Base-by-base conservation (phyloP, 129 eudicot genomes). In the Gnaphalium uliginosum region DNA sequence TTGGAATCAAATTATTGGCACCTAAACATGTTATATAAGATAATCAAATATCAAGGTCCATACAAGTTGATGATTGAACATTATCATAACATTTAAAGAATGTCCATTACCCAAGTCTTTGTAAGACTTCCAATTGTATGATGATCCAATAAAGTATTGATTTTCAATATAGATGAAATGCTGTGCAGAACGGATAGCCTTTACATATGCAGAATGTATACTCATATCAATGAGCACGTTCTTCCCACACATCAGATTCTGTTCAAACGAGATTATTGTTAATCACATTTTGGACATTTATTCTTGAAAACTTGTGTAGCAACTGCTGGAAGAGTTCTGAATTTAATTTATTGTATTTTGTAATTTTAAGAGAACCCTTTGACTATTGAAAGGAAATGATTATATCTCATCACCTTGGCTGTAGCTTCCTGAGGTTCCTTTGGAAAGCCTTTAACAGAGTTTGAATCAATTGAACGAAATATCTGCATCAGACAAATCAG, bases 201-300 rank as follows among this genome's bases (percentile, higher is more conserved):
- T 89, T 70, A 92, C 84, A 39, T 92, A 92, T 66, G 97, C 97
- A 14, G 92, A 79, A 81, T 92, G 97, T 85, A 92, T 92, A 87
- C 97, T 92, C 97, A 92, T 89, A 67, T 92, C 97, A 35, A 92
- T 89, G 18, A 92, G 88, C 59, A 89, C 86, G 51, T 92, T 92
- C 85, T 92, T 92, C 58, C 97, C 97, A 46, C 97, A 92, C 10
- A 85, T 84, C 88, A 92, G 68, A 86, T 92, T 92, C 97, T 92
- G 90, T 72, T 70, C 7, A 69, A 82, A 76, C 61, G 79, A 81
- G 11, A 71, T 53, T n/a, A 57, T 60, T 60, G 53, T 13, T 46
- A 46, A 46, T 46, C 53, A 46, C 53, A 56, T 21, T 23, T 57
- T 22, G 56, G 56, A 58, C 37, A 8, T 30, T 22, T 21, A 57